Evolutionary conservation across 2,329 filamentous ascomycete species (phyloP), one percentile per base, ranked within the genome.

Genomic region (Stenocarpella maydis): DNA sequence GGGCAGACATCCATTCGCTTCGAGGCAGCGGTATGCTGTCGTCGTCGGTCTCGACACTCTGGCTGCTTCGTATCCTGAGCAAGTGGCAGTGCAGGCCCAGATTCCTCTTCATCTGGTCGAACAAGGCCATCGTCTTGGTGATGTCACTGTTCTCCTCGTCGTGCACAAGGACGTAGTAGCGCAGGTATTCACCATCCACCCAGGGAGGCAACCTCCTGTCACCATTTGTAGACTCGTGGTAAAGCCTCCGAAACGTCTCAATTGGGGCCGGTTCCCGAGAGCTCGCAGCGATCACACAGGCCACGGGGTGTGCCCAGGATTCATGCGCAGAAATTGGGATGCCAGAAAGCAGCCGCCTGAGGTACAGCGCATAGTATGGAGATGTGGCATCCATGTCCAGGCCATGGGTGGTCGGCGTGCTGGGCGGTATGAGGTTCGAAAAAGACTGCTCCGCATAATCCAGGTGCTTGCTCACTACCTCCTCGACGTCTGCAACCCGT

Each of bases 41-140:
- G 77, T 98, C 95, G 78, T 98, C 96, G 1, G 94, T 95, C 72
- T 95, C 90, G 43, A 93, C 91, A 78, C 94, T 95, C 77, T 94
- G 92, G 45, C 90, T 92, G 75, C 93, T 97, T 74, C 95, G 88
- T 63, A 99, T 83, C 72, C 97, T 86, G 41, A 99, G 84, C 14
- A 99, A 85, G 80, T 99, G 96, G 77, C 96, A 99, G 80, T 99
- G 95, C 58, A 98, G 84, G 1, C 96, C 96, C 73, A 99, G 93
- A 80, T 98, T 94, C n/a, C 96, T 90, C 81, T 98, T 99, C 97
- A 99, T 99, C 79, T 98, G 94, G 75, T 99, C 96, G 79, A 97
- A 99, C 34, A 98, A 84, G 21, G 90, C 88, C 79, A 95, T 95
- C 15, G 95, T 97, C 80, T 94, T 92, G 45, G 89, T 89, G 71